Evolutionary conservation across 495 filamentous ascomycete genomes (phyloP).

Genomic region (Gamarada debralockiae): DNA sequence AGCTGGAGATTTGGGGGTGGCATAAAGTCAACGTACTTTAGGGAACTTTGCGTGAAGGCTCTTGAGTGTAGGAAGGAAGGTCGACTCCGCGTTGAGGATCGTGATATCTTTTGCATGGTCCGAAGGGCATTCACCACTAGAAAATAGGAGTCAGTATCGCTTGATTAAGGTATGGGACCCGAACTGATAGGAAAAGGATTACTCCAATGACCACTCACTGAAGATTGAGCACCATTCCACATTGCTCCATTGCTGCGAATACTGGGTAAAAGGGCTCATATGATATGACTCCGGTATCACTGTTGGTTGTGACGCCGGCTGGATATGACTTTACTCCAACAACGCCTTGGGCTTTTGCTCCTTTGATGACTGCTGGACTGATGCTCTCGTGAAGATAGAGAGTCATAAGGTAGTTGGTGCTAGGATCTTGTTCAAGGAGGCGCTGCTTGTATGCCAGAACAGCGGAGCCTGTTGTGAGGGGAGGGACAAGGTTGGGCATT

Average conservation of each 20-base stretch:
- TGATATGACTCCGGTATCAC: conserved; percentile 71
- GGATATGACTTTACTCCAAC: conserved; percentile 68
- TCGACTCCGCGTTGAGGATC: conserved; percentile 74
- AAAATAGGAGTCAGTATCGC: too few relatives aligned
- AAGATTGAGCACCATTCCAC: conserved; percentile 53
- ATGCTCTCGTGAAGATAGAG: conserved; percentile 72
- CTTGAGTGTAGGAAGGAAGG: conserved; percentile 73
- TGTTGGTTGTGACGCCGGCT: conserved; percentile 79
- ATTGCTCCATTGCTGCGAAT: conserved; percentile 68
- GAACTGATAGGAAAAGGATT: too few relatives aligned
- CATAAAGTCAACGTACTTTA: conserved; percentile 34
- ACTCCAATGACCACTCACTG: too few relatives aligned
- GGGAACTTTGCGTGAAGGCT: conserved; percentile 74
- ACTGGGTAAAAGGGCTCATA: conserved; percentile 70
- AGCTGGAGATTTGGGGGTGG: too few relatives aligned
- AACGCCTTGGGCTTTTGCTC: conserved; percentile 63
- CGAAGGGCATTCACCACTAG: conserved; percentile 51
- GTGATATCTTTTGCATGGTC: conserved; percentile 60
- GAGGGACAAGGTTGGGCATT: conserved; percentile 60
- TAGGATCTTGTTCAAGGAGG: conserved; percentile 63
- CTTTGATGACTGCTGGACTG: conserved; percentile 72
- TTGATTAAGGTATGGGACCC: too few relatives aligned
- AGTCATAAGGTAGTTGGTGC: conserved; percentile 82
- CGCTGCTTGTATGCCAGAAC: conserved; percentile 71
- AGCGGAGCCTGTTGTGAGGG: conserved; percentile 67